These are phyloP conservation scores for Rosa chinensis DNA, from an alignment of 306 rosid genomes.

Conservation along the genomic window DNA sequence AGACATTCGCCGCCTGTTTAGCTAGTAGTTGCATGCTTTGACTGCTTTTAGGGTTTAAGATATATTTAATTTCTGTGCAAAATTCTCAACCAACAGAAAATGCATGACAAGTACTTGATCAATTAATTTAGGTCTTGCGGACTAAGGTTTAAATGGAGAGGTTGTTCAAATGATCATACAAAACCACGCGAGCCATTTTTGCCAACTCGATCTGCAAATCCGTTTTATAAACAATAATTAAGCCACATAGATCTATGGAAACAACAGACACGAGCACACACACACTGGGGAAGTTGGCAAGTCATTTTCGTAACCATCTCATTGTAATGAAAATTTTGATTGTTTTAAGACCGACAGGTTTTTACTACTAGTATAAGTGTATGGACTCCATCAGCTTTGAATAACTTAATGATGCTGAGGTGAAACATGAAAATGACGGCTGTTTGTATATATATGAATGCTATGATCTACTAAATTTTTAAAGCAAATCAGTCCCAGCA, in stretches of 20 bases:
- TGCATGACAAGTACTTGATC: too few species aligned
- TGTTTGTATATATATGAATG: background rate
- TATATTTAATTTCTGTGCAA: too few species aligned
- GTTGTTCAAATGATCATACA: too few species aligned
- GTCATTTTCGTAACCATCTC: background rate
- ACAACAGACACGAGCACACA: background rate
- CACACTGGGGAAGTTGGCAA: background rate
- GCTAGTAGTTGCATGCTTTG: too few species aligned
- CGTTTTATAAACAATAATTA: background rate
- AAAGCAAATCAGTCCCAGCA: background rate
- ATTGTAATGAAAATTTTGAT: background rate
- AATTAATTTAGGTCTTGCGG: too few species aligned
- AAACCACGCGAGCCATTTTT: too few species aligned
- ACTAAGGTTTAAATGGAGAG: too few species aligned
- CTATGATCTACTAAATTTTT: background rate
- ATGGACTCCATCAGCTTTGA: background rate
- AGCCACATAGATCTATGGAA: background rate
- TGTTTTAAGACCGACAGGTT: too few species aligned
- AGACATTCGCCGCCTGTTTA: background rate
- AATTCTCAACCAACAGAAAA: too few species aligned
- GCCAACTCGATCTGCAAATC: too few species aligned
- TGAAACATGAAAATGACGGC: background rate
- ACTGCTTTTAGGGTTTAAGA: too few species aligned
- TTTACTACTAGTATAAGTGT: background rate
- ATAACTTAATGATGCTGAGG: background rate